A percentile compares a stretch with the other conserved stretches of the same genome.
These are phyloP conservation scores for Eucalyptus polyanthemos DNA, from an alignment of 345 rosid species.

Conservation along the genomic window DNA sequence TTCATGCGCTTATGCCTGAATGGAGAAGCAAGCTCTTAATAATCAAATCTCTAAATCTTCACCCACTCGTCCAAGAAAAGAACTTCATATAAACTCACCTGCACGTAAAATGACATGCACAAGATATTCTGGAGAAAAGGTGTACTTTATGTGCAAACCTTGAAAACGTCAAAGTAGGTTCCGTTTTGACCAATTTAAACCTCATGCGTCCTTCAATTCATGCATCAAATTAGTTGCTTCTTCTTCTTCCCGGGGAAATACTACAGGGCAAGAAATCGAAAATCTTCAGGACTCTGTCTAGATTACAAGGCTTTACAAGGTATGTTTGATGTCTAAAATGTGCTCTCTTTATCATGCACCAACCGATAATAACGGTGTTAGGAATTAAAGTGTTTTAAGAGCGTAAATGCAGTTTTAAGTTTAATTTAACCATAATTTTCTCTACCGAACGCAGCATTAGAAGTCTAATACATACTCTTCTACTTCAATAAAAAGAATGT, in stretches of 20 bases:
- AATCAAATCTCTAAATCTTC: background rate
- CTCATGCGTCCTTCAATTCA: background rate
- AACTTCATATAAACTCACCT: background rate
- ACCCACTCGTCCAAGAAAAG: conserved; percentile 19
- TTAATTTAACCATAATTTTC: background rate
- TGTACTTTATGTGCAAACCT: background rate
- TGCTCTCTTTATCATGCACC: background rate
- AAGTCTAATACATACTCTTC: background rate
- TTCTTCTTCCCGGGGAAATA: background rate
- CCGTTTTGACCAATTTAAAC: background rate
- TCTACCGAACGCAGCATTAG: background rate
- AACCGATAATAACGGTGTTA: background rate
- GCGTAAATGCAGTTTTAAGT: background rate
- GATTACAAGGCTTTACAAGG: background rate
- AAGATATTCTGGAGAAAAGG: background rate
- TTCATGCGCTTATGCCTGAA: background rate
- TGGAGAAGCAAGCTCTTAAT: background rate
- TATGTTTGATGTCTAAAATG: background rate
- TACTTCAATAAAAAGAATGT: background rate
- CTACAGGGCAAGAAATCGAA: background rate
- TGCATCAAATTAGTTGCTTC: background rate
- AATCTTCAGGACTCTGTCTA: background rate
- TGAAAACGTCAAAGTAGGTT: background rate
- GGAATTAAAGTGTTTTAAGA: background rate
- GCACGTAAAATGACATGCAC: background rate